Evolutionary conservation across 805 yeast genomes (phyloP).

Genomic region (Lipomyces anomalus): DNA sequence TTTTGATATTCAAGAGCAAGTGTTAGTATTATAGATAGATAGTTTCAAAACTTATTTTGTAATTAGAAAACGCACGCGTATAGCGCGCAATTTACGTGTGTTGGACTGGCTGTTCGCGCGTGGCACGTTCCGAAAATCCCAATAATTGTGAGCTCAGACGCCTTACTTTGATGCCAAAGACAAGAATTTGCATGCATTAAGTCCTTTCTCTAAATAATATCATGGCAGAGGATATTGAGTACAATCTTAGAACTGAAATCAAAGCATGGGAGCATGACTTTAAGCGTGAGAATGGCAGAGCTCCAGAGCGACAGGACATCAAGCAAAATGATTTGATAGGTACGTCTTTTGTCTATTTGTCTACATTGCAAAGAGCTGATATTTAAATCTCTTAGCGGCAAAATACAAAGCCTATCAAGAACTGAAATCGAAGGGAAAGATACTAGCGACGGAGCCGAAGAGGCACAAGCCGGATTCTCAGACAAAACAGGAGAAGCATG

Average conservation of each 20-base stretch:
- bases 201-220: too few species aligned
- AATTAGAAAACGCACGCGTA: too few species aligned
- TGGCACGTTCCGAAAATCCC: too few species aligned
- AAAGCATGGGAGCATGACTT: constrained; percentile 54
- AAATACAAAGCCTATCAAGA: constrained; percentile 15
- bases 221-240: not conserved
- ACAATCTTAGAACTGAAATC: constrained; percentile 39
- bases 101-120: too few species aligned
- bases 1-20: too few species aligned
- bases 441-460: not conserved
- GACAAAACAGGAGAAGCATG: not conserved
- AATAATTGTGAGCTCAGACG: too few species aligned
- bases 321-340: constrained; percentile 37
- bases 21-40: too few species aligned
- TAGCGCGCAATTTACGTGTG: too few species aligned
- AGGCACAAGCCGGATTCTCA: not conserved
- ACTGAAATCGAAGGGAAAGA: not conserved
- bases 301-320: constrained; percentile 47
- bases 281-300: constrained; percentile 36
- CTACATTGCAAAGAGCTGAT: not conserved
- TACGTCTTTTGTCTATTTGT: too few species aligned
- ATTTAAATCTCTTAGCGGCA: constrained; percentile 6
- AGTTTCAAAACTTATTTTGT: too few species aligned
- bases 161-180: too few species aligned
- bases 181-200: too few species aligned